Evolutionary conservation across 2,329 filamentous ascomycete genomes (phyloP).

Genomic region (Plectosphaerella cucumerina): DNA sequence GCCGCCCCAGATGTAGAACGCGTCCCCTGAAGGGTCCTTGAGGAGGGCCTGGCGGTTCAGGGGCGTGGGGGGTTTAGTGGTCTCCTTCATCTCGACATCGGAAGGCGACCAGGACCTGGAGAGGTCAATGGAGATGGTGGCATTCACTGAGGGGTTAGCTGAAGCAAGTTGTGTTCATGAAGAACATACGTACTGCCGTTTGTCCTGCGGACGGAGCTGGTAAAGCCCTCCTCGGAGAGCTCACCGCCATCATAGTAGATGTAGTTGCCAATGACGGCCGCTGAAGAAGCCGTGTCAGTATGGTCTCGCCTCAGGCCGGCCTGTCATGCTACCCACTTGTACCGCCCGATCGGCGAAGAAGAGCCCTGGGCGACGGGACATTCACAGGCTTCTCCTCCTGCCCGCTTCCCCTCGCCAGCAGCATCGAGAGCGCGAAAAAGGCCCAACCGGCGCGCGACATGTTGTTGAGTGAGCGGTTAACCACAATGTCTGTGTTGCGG

Average conservation of each 20-base stretch:
- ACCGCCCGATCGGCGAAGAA: too few species aligned
- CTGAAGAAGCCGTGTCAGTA: not conserved
- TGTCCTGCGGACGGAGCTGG: constrained; percentile 13
- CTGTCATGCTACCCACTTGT: too few species aligned
- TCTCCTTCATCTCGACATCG: constrained; percentile 21
- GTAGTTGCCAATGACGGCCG: constrained; percentile 24
- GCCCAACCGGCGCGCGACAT: too few species aligned
- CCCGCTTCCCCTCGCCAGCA: too few species aligned
- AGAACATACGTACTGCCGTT: constrained; percentile 14
- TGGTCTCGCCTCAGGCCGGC: too few species aligned
- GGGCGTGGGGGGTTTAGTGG: constrained; percentile 21
- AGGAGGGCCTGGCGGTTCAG: constrained; percentile 25
- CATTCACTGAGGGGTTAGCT: constrained; percentile 17
- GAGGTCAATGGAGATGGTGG: constrained; percentile 27
- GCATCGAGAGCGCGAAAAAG: too few species aligned
- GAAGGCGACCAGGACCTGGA: constrained; percentile 27
- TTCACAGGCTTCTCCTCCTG: too few species aligned
- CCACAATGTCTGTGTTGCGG: too few species aligned
- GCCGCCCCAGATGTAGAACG: constrained; percentile 30
- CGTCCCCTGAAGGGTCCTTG: constrained; percentile 20
- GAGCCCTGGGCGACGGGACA: too few species aligned
- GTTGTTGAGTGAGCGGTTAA: too few species aligned
- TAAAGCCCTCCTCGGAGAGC: constrained; percentile 16
- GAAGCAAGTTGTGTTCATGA: not conserved
- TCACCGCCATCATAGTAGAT: constrained; percentile 33